Base-by-base conservation (phyloP, 208 protist species). In the Phytomonas francai region DNA sequence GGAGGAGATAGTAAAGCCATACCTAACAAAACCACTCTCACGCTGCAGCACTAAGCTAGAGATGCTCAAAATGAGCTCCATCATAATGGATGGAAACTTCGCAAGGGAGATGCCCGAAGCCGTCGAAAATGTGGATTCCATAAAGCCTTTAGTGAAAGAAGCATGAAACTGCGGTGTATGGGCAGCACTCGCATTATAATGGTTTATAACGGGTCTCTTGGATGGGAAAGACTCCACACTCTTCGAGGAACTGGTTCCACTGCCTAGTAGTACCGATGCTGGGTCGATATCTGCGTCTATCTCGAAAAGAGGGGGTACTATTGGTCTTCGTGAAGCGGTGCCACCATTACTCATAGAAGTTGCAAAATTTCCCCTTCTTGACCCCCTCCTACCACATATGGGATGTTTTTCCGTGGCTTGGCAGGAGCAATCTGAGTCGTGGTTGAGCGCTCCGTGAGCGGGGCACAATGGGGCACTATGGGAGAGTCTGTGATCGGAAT, bases 61-160 rank as follows among this genome's bases (percentile, higher is more conserved):
- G 5, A 93, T 70, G 29, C 70, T 81, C 25, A 89, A 67, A 25
- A 93, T 70, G 34, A 93, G 68, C 57, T 93, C 87, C 66, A 80
- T 74, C 64, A 76, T 70, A 34, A 85, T 75, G 51, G 62, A 60
- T n/a, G 77, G 73, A 29, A 68, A 65, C 33, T 76, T 73, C 51
- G 72, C 65, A 27, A 63, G 74, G 59, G 70, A 64, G 31, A 73
- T 63, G 19, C 45, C 45, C 22, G 45, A 1, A 0, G 45, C 45
- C 5, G 45, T 54, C 45, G 19, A 54, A 54, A 54, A 54, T 25
- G 19, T 54, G 45, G 45, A 54, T 25, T 54, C 45, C 19, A 54
- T 22, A 54, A 54, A 54, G 45, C 45, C 45, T 9, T 54, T 25
- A 54, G 45, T 9, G 22, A 6, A 54, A 22, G 45, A 54, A 54